Evolutionary conservation across 2,329 filamentous ascomycete genomes (phyloP), one percentile per base, ranked within the genome.

Genomic region (Dactylonectria macrodidyma): DNA sequence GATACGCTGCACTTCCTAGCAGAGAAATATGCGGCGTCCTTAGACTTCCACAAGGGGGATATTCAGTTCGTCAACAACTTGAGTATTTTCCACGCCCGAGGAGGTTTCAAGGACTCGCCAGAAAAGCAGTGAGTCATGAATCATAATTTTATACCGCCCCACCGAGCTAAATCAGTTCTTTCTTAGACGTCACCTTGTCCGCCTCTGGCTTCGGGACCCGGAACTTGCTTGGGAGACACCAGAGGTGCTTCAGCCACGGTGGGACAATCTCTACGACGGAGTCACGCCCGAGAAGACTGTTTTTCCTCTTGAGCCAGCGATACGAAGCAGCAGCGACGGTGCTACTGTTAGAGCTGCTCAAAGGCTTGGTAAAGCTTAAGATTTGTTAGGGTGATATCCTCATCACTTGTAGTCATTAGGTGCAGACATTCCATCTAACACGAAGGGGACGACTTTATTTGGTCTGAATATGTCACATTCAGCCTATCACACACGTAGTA

Each of bases 31-130:
- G 81, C 80, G 16, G 80, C 84, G 1, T 77, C 83, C 3, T 82
- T 86, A 16, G 77, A 84, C 64, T 86, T 87, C 54, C 81, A 83
- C 47, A 82, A 82, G 65, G 86, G 86, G 0, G 87, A 89, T 70
- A 84, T 89, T 12, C 85, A 87, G 66, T 89, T 84, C 62, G 81
- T 85, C 33, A 89, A 89, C 69, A 89, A 89, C 72, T 73, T 89
- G 44, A 84, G 83, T 48, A 73, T 89, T 2, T 84, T 89, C 50
- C 88, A 90, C 66, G 84, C 85, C 0, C 80, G 88, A 2, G 85
- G 84, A 14, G 84, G 81, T 0, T 89, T 89, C 67, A 78, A 71
- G 0, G 84, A 87, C 62, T 82, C 81, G 0, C 72, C 73, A 0
- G 81, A 83, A 48, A 83, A 85, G 64, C 79, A 81, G 84, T 86